These are phyloP conservation scores for Astraeus odoratus DNA, from an alignment of 768 basidiomycete species.

Conservation along the genomic window DNA sequence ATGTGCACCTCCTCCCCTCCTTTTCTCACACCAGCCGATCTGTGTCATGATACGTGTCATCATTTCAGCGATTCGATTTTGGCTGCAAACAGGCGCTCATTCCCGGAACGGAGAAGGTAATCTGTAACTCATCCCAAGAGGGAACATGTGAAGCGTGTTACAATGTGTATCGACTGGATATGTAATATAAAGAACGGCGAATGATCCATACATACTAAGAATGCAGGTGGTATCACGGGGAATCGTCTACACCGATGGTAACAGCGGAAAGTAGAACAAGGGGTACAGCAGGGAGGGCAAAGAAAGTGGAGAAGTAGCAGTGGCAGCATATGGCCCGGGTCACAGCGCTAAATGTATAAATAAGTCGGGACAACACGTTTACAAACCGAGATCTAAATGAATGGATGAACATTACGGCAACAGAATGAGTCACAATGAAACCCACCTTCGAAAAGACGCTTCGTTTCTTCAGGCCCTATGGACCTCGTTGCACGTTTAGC, in stretches of 20 bases:
- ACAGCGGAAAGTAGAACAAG: neutral
- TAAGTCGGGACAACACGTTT: slow-evolving; percentile 13
- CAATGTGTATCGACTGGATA: slow-evolving; percentile 18
- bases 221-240: slow-evolving; percentile 16
- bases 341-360: slow-evolving; percentile 16
- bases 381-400: slow-evolving; percentile 41
- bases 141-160: slow-evolving; percentile 13
- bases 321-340: slow-evolving; percentile 17
- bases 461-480: slow-evolving; percentile 69
- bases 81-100: neutral
- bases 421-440: slow-evolving; percentile 14
- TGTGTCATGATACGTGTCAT: neutral
- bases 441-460: slow-evolving; percentile 67
- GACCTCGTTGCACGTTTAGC: slow-evolving; percentile 76
- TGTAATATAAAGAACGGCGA: slow-evolving; percentile 14
- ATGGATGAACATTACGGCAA: slow-evolving; percentile 18
- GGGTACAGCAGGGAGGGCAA: slow-evolving; percentile 3
- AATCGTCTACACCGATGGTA: slow-evolving; percentile 1
- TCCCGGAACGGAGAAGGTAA: slow-evolving; percentile 4
- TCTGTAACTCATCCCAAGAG: slow-evolving; percentile 14
- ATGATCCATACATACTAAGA: slow-evolving; percentile 12
- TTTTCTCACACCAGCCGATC: slow-evolving; percentile 2
- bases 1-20: neutral
- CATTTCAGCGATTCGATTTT: neutral
- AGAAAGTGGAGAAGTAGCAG: slow-evolving; percentile 6